These are phyloP conservation scores for Suillus variegatus DNA, from an alignment of 768 basidiomycete genomes.

Conservation along the genomic window DNA sequence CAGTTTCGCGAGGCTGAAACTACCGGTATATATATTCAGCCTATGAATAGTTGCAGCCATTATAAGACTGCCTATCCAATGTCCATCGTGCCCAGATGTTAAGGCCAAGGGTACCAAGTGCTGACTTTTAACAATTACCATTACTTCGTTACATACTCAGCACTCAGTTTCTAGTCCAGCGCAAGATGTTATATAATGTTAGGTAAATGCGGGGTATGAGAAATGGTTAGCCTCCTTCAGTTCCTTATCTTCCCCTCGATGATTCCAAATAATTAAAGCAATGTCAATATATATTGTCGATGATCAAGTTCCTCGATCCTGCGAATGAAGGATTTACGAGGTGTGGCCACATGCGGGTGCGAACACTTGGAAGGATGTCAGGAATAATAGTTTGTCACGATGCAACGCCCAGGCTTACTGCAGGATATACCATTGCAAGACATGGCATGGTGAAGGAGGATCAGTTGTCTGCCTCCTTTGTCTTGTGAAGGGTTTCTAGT, in stretches of 20 bases:
- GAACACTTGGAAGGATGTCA: neutral
- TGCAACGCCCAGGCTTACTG: neutral
- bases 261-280: neutral
- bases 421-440: neutral
- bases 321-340: too few relatives aligned
- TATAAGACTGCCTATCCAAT: neutral
- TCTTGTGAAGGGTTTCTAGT: neutral
- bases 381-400: neutral
- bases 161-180: neutral
- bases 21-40: neutral
- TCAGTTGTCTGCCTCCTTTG: neutral
- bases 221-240: neutral
- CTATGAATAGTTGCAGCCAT: neutral
- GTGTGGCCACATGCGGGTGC: neutral
- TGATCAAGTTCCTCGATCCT: neutral
- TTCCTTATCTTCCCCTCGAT: neutral
- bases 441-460: neutral
- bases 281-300: neutral
- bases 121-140: neutral
- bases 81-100: neutral
- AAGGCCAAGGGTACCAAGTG: neutral
- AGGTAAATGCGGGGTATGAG: neutral
- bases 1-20: too few relatives aligned
- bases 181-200: neutral
- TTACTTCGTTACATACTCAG: neutral